Conservation (phyloP, 225 moss, liverwort and hornwort species). For the Anthoceros angustus region DNA sequence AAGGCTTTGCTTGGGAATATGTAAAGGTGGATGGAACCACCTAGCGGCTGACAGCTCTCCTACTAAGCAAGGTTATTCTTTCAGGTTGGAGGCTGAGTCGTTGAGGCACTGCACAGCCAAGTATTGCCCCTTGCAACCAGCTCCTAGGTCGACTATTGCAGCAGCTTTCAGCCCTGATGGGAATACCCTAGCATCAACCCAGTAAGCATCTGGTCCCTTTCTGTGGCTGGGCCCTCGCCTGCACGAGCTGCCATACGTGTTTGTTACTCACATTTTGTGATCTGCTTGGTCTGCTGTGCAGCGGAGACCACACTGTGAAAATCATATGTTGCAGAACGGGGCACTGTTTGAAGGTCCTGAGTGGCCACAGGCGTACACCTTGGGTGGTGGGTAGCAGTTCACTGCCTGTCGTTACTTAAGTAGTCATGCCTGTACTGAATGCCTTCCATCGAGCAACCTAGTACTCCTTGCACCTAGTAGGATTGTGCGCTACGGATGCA, state of each 20-base stretch:
- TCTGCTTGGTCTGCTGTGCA: slow-evolving; percentile 19
- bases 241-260: background rate
- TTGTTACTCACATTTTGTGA: background rate
- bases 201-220: slow-evolving; percentile 32
- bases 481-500: background rate
- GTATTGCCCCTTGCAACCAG: slow-evolving; percentile 84
- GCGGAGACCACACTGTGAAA: slow-evolving; percentile 98
- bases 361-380: slow-evolving; percentile 91
- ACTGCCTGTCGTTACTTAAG: no score
- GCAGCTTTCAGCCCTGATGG: slow-evolving; percentile 99
- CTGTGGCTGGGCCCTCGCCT: background rate
- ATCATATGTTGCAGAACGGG: slow-evolving; percentile 97
- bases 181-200: slow-evolving; percentile 91
- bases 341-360: slow-evolving; percentile 80
- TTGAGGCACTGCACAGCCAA: slow-evolving; percentile 85
- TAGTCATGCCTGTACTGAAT: no score
- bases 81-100: slow-evolving; percentile 97
- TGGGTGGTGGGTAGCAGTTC: slow-evolving; percentile 69
- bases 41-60: background rate
- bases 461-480: background rate
- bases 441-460: no score
- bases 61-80: slow-evolving; percentile 5
- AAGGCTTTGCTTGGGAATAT: background rate
- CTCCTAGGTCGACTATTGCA: slow-evolving; percentile 96
- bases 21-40: background rate